Conservation (phyloP, 2,329 filamentous ascomycete genomes). For the Fusarium scirpi region DNA sequence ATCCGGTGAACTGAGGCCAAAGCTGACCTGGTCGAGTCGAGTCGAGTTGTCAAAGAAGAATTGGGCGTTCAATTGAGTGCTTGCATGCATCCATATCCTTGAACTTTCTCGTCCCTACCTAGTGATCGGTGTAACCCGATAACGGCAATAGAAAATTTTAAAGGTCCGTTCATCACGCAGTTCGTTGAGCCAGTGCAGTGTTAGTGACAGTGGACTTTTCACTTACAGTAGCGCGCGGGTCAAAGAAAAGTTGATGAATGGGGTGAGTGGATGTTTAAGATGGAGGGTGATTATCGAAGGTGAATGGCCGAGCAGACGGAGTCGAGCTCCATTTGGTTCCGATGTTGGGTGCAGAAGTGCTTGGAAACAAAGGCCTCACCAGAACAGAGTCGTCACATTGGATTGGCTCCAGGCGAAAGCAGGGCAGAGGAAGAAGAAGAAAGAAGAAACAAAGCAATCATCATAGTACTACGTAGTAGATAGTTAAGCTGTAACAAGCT, state of each 20-base stretch:
- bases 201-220: slow-evolving; percentile 1
- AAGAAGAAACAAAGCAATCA: slow-evolving; percentile 27
- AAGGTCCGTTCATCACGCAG: slow-evolving; percentile 13
- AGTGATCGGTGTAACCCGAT: slow-evolving; percentile 34
- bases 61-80: slow-evolving; percentile 38
- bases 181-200: slow-evolving; percentile 4
- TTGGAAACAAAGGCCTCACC: slow-evolving; percentile 40
- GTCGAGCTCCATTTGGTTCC: slow-evolving; percentile 16
- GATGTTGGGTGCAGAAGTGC: slow-evolving; percentile 1
- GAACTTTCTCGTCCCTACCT: slow-evolving; percentile 20
- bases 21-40: neutral
- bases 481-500: slow-evolving; percentile 12
- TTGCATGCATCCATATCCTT: slow-evolving; percentile 31
- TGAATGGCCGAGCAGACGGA: slow-evolving; percentile 26
- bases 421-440: slow-evolving; percentile 11
- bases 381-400: slow-evolving; percentile 5
- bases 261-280: slow-evolving; percentile 25
- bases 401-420: slow-evolving; percentile 5
- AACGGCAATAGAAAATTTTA: slow-evolving; percentile 18
- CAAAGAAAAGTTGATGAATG: slow-evolving; percentile 26
- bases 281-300: slow-evolving; percentile 33
- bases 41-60: slow-evolving; percentile 30
- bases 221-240: slow-evolving; percentile 43
- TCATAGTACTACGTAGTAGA: neutral
- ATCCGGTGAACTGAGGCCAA: slow-evolving; percentile 33